Conservation (phyloP, 2,329 filamentous ascomycete species). For the Neurospora sp. region DNA sequence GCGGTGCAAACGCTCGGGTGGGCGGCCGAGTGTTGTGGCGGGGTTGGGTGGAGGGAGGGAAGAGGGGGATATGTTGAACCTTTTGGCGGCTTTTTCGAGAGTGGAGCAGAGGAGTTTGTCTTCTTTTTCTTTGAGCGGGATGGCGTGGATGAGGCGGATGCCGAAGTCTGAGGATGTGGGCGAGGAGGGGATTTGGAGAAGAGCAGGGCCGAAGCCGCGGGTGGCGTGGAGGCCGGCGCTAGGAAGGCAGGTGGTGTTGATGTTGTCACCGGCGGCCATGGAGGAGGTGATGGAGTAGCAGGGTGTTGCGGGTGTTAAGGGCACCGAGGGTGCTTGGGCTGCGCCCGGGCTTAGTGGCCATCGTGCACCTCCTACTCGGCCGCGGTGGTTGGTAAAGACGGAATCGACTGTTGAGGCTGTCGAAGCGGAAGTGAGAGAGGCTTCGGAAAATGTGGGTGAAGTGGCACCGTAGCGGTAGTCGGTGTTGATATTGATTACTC, state of each 20-base stretch:
- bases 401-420: conserved; percentile 15
- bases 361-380: conserved; percentile 1
- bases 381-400: conserved; percentile 12
- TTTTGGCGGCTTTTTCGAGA: conserved; percentile 42
- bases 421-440: conserved; percentile 19
- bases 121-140: conserved; percentile 33
- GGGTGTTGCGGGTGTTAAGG: conserved; percentile 38
- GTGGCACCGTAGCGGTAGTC: conserved; percentile 19
- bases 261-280: conserved; percentile 15
- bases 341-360: conserved; percentile 30
- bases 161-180: conserved; percentile 25
- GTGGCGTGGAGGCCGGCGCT: conserved; percentile 30
- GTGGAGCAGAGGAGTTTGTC: conserved; percentile 37
- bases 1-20: conserved; percentile 41
- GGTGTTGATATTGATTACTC: conserved; percentile 14
- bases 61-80: conserved; percentile 24
- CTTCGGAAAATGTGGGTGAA: conserved; percentile 25
- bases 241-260: conserved; percentile 7
- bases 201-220: conserved; percentile 39
- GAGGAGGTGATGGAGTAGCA: conserved; percentile 24
- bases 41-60: conserved; percentile 32
- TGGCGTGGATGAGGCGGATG: conserved; percentile 40
- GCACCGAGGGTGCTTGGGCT: conserved; percentile 25
- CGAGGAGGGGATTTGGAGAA: conserved; percentile 24
- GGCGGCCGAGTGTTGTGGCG: conserved; percentile 34